Evolutionary conservation across 78 protist genomes (phyloP), one percentile per base, ranked within the genome.

Genomic region (Mastigamoeba balamuthi): DNA sequence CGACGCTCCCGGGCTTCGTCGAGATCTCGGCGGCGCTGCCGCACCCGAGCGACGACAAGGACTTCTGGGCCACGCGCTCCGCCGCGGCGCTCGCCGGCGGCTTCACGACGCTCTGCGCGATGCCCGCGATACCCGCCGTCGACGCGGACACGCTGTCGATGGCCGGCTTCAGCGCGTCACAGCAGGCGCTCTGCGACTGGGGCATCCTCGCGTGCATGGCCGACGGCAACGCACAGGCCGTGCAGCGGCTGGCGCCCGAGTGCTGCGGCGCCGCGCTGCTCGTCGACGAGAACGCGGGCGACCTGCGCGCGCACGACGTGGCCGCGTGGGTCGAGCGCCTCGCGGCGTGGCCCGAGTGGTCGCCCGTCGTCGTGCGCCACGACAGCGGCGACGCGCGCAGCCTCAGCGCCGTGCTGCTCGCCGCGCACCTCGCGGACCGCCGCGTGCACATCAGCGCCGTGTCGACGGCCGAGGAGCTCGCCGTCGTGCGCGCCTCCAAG

Each of bases 81-180:
- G 74, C 73, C 5, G 58, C 81, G 9, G 82, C 86, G 10, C 52
- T 86, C 30, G 91, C 91, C 10, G 91, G 86, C 58, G 91, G 91
- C 68, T 75, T 86, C 81, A 86, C 91, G 23, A 44, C 70, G 39
- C 77, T 81, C 9, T 76, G 84, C 73, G 87, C 87, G 28, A 82
- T 82, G 87, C 87, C 87, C 76, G 75, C 73, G 40, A 82, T 81
- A n/a, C n/a, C n/a, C n/a, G n/a, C n/a, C n/a, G n/a, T n/a, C n/a
- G n/a, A n/a, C n/a, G n/a, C n/a, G n/a, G n/a, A n/a, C n/a, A n/a
- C n/a, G n/a, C n/a, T n/a, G n/a, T n/a, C 37, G 40, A 42, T 82
- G 2, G 76, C 87, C 2, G 2, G 48, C 25, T n/a, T 72, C 43
- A 82, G n/a, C n/a, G n/a, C n/a, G n/a, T n/a, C n/a, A n/a, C n/a